Conservation (phyloP, 2,329 filamentous ascomycete genomes). For the Colletotrichum lupini region DNA sequence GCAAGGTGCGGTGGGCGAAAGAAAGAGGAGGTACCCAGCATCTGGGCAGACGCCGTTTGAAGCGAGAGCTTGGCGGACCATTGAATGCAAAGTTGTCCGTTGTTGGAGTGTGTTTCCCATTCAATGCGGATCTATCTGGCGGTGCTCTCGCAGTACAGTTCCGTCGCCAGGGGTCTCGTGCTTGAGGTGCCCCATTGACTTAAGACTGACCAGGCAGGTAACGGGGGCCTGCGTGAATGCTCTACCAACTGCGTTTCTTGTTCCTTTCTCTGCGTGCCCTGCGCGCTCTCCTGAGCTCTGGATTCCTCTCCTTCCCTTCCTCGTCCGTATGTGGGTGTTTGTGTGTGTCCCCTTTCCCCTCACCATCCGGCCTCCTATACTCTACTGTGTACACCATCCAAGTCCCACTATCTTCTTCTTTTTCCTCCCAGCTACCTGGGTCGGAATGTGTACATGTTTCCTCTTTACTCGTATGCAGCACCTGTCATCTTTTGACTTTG, state of each 20-base stretch:
- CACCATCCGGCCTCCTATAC: background rate
- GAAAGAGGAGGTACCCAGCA: constrained; percentile 10
- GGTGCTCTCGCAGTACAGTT: too few species aligned
- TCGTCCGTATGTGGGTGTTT: background rate
- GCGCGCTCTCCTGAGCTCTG: background rate
- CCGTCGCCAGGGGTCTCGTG: background rate
- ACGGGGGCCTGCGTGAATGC: background rate
- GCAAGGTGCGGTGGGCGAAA: constrained; percentile 14
- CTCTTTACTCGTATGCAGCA: constrained; percentile 20
- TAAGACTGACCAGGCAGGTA: constrained; percentile 14
- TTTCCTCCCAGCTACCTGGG: background rate
- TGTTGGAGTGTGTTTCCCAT: background rate
- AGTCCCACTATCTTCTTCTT: background rate
- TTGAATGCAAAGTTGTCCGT: background rate
- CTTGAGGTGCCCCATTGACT: background rate
- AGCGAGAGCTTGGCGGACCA: constrained; percentile 31
- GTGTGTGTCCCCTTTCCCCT: background rate
- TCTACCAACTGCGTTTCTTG: background rate
- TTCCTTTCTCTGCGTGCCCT: background rate
- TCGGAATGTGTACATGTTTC: background rate
- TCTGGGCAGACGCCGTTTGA: constrained; percentile 1
- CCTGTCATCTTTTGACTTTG: background rate
- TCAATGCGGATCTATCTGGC: background rate
- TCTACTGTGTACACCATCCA: background rate
- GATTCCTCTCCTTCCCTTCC: background rate